Evolutionary conservation across 176 grass and related monocot species (phyloP).

Genomic region (Oryza coarctata): DNA sequence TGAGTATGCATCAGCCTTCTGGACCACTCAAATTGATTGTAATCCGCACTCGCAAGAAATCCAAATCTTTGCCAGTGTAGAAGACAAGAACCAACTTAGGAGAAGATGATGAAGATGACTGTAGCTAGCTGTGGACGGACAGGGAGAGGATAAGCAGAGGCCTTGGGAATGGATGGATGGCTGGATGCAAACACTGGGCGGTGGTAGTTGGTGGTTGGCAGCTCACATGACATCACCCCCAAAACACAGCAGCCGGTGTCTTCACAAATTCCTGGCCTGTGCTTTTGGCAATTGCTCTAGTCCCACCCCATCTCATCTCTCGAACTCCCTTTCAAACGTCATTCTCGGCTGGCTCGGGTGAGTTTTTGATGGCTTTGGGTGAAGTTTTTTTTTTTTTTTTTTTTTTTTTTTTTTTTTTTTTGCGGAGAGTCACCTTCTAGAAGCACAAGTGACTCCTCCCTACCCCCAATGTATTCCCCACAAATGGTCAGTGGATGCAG

Average conservation of each 20-base stretch:
- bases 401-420: constrained; percentile 5
- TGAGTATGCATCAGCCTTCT: background rate
- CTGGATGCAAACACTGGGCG: constrained; percentile 24
- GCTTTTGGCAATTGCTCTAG: constrained; percentile 25
- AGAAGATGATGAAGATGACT: constrained; percentile 1
- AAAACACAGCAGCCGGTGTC: constrained; percentile 21
- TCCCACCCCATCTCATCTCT: constrained; percentile 9
- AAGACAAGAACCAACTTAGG: constrained; percentile 30
- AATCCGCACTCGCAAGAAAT: constrained; percentile 21
- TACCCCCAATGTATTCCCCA: constrained; percentile 30
- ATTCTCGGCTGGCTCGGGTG: constrained; percentile 29
- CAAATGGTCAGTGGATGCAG: constrained; percentile 42
- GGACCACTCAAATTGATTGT: constrained; percentile 16
- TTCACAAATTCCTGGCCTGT: constrained; percentile 21
- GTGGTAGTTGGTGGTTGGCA: constrained; percentile 63
- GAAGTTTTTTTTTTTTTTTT: constrained; percentile 11
- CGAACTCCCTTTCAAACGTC: constrained; percentile 41
- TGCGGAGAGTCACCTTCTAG: constrained; percentile 47
- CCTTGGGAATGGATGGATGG: background rate
- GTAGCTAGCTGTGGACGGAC: constrained; percentile 23
- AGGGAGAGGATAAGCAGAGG: constrained; percentile 1
- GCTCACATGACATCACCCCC: constrained; percentile 50
- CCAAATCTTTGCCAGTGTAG: constrained; percentile 23
- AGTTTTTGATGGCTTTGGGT: constrained; percentile 21
- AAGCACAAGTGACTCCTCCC: constrained; percentile 37